These are phyloP conservation scores for Calonectria leucothoes DNA, from an alignment of 2,329 filamentous ascomycete genomes.

Conservation along the genomic window DNA sequence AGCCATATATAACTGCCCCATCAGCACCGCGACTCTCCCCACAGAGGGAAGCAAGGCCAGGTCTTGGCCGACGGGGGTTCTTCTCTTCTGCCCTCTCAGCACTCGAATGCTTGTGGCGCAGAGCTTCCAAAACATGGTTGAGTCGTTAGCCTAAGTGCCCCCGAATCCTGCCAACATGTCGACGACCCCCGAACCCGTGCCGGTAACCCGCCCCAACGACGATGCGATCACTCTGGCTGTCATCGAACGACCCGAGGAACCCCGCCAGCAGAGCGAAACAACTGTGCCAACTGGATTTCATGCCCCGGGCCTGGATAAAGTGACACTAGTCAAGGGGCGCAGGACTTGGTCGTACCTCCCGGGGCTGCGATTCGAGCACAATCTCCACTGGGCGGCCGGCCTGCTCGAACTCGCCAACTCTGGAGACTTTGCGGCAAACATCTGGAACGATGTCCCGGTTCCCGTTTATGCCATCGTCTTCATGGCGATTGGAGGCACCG, in stretches of 20 bases:
- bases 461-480: conserved; percentile 60
- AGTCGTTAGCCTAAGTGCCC: background rate
- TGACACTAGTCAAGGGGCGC: conserved; percentile 27
- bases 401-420: conserved; percentile 67
- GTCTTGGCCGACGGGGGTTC: background rate
- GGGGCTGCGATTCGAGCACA: conserved; percentile 40
- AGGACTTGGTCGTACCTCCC: conserved; percentile 23
- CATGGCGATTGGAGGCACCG: conserved; percentile 64
- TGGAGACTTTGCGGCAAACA: conserved; percentile 67
- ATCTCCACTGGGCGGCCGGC: conserved; percentile 52
- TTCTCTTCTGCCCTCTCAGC: background rate
- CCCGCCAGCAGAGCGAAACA: no score
- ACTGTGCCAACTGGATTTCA: background rate
- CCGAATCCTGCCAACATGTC: background rate
- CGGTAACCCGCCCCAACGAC: background rate
- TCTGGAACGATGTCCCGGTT: conserved; percentile 65
- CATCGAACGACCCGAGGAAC: background rate
- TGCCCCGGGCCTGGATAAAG: conserved; percentile 18
- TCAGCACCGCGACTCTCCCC: background rate
- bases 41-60: background rate
- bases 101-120: background rate
- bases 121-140: background rate
- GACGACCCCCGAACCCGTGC: background rate
- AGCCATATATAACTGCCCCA: background rate
- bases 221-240: background rate